These are phyloP conservation scores for Begonia fuchsioides DNA, from an alignment of 306 rosid genomes.

Conservation along the genomic window DNA sequence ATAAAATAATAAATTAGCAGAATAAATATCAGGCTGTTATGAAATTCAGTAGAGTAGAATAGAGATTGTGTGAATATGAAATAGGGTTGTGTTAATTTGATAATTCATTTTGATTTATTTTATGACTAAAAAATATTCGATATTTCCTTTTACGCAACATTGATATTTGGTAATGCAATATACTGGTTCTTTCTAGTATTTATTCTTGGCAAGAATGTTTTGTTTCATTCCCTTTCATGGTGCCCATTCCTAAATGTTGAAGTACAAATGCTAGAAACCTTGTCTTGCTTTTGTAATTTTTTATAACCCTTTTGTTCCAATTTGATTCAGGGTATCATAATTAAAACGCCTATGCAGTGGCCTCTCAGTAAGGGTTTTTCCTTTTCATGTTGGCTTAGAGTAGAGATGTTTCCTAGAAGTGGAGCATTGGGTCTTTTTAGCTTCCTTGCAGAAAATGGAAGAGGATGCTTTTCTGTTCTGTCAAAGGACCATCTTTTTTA, in stretches of 20 bases:
- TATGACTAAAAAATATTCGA: too few relatives aligned
- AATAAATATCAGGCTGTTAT: too few relatives aligned
- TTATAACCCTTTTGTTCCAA: conserved; percentile 14
- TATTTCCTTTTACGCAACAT: too few relatives aligned
- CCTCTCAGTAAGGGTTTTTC: conserved; percentile 86
- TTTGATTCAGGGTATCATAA: conserved; percentile 60
- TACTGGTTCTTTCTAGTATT: too few relatives aligned
- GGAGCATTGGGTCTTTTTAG: conserved; percentile 90
- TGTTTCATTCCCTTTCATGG: background rate
- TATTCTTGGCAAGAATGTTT: background rate
- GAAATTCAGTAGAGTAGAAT: too few relatives aligned
- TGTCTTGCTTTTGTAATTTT: conserved; percentile 2
- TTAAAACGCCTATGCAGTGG: conserved; percentile 87
- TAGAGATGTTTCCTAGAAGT: conserved; percentile 78
- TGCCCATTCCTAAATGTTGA: background rate
- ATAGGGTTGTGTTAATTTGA: too few relatives aligned
- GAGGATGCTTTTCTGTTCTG: conserved; percentile 75
- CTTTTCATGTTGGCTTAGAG: conserved; percentile 90
- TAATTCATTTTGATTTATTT: too few relatives aligned
- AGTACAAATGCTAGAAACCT: conserved; percentile 5
- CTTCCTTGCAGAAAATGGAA: conserved; percentile 85
- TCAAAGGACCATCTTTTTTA: conserved; percentile 62
- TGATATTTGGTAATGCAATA: too few relatives aligned
- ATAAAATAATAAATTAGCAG: too few relatives aligned
- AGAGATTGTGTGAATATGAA: too few relatives aligned